Base-by-base conservation (phyloP, 257 asterid species). In the Nicotiana undulata region DNA sequence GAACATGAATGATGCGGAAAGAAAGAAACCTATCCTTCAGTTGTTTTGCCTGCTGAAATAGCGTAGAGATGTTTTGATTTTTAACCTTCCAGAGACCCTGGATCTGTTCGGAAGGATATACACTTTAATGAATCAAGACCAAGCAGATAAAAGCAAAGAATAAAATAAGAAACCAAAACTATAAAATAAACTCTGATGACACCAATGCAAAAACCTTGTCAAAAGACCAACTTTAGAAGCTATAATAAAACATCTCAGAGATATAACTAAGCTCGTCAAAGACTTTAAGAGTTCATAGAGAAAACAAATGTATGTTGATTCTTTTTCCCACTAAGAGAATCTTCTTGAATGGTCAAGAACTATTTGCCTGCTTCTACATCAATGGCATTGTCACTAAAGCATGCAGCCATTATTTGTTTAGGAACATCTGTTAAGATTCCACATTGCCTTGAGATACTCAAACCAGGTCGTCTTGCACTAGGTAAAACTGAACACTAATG, bases 41-140 rank as follows among this genome's bases (percentile, higher is more conserved):
- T 68, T 87, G 89, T 81, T 89, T 94, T 6, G 97, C 98, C 86
- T 93, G 97, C 40, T 87, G 90, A 29, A 24, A 92, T 86, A 90
- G 81, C 83, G 76, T 75, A 15, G 95, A 87, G 63, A 95, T 90
- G 76, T 91, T 92, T 79, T 89, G 93, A 88, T 91, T 92, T 85
- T 91, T 95, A 72, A 93, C 99, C 89, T 84, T 93, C 97, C 98
- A 93, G 76, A 81, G 82, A 77, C 97, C 99, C 83, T 93, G 97
- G 80, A 95, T 88, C 98, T 95, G 86, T 85, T 81, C 13, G 29
- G 81, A 63, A 29, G 52, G 46, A 34, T 49, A 59, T 52, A 75
- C 26, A 78, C 22, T 58, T 78, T 8, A 20, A 78, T 37, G 55
- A 15, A 58, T 78, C 70, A 78, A 26, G 32, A 22, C 61, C 59